Conservation (phyloP, 2,329 filamentous ascomycete species). For the Emmonsia crescens region DNA sequence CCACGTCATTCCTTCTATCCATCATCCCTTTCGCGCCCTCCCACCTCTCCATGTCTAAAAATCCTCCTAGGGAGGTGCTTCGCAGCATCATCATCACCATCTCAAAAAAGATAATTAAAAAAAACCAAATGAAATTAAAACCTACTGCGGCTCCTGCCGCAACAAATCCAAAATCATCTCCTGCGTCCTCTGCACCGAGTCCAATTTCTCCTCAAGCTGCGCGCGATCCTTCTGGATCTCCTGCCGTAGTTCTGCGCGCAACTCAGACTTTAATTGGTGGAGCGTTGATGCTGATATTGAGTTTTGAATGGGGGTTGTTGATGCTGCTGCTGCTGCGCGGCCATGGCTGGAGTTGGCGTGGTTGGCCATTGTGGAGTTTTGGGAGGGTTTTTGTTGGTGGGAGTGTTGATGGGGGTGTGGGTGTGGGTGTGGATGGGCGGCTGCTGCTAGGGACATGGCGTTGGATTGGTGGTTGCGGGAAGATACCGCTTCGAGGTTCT, state of each 20-base stretch:
- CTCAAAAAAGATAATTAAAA: not conserved
- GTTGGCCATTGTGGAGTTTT: not conserved
- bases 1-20: too few relatives aligned
- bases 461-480: conserved; percentile 16
- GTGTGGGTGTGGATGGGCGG: conserved; percentile 1
- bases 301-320: not conserved
- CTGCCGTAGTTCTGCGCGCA: conserved; percentile 23
- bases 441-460: conserved; percentile 16
- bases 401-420: not conserved
- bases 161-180: conserved; percentile 33
- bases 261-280: conserved; percentile 24
- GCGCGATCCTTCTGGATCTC: conserved; percentile 26
- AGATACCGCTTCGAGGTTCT: conserved; percentile 23
- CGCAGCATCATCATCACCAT: too few relatives aligned
- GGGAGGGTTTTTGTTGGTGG: not conserved
- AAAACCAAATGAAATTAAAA: too few relatives aligned
- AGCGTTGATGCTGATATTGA: conserved; percentile 7
- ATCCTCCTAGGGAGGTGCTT: too few relatives aligned
- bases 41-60: too few relatives aligned
- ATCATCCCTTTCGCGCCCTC: not conserved
- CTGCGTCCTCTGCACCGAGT: conserved; percentile 30
- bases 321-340: not conserved
- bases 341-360: not conserved
- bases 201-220: conserved; percentile 26
- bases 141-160: conserved; percentile 21